phyloP scores from a whole-genome alignment of 169 alveolate species.

The Plasmodium gonderi region DNA sequence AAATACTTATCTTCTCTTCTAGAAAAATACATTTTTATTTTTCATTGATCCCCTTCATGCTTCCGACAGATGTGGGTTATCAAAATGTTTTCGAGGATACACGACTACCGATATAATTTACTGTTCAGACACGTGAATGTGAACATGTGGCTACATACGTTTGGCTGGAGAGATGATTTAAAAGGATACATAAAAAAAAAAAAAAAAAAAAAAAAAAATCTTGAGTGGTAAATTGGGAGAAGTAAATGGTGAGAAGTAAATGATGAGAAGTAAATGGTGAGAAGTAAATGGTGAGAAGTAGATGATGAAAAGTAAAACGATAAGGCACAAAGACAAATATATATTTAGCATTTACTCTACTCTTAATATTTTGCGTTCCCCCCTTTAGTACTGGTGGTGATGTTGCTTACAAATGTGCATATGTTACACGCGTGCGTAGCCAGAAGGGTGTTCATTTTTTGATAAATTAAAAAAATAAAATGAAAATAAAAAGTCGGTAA shows the following conservation, averaged over 20 bases:
- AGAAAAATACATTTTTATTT: conserved; percentile 51
- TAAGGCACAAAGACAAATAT: neutral
- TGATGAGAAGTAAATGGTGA: neutral
- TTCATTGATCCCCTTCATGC: neutral
- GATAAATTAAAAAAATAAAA: neutral
- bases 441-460: neutral
- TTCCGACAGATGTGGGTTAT: neutral
- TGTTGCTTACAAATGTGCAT: neutral
- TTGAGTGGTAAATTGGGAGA: neutral
- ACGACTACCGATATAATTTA: neutral
- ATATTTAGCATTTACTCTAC: neutral
- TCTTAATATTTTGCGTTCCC: neutral
- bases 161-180: neutral
- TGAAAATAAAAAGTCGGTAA: no score
- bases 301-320: neutral
- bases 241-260: neutral
- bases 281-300: neutral
- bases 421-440: neutral
- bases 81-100: neutral
- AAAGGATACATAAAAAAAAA: neutral
- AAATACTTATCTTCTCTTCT: conserved; percentile 52
- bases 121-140: neutral
- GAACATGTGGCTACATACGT: neutral
- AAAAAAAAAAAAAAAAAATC: neutral
- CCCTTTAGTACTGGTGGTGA: neutral